Conservation (phyloP, 306 rosid genomes). For the Quercus aquifolioides region DNA sequence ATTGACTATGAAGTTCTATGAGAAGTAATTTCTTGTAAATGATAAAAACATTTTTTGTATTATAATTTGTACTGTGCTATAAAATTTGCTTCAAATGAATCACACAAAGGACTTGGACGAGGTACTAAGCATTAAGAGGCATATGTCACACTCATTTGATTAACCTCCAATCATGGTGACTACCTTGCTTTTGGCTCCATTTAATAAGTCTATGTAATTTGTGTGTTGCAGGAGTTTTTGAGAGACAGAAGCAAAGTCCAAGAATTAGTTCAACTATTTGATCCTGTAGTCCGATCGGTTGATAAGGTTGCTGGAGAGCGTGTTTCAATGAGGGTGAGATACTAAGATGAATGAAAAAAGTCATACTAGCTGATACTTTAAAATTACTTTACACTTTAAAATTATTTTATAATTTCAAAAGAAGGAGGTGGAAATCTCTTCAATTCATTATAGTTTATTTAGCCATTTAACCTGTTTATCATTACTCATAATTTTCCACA, state of each 20-base stretch:
- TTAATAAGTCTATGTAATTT: not conserved
- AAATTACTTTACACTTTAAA: not conserved
- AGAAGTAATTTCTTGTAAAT: not conserved
- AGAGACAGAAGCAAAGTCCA: conserved; percentile 74
- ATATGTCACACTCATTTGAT: not conserved
- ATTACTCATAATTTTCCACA: not conserved
- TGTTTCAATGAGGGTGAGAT: conserved; percentile 85
- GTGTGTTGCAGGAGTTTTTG: conserved; percentile 4
- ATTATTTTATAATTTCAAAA: not conserved
- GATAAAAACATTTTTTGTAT: not conserved
- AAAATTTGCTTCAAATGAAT: not conserved
- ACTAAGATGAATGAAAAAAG: not conserved
- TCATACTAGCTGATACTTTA: not conserved
- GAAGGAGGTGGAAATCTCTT: not conserved
- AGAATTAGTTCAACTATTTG: conserved; percentile 67
- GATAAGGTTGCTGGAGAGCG: conserved; percentile 88
- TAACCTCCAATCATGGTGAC: not conserved
- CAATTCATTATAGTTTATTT: not conserved
- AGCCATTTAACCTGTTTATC: not conserved
- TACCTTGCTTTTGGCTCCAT: not conserved
- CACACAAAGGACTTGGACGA: not conserved
- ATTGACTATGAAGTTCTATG: not conserved
- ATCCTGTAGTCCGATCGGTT: conserved; percentile 75
- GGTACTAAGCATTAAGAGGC: not conserved
- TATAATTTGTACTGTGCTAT: not conserved